Evolutionary conservation across 1,139 yeast species (phyloP).

Genomic region (Pichia sp.): DNA sequence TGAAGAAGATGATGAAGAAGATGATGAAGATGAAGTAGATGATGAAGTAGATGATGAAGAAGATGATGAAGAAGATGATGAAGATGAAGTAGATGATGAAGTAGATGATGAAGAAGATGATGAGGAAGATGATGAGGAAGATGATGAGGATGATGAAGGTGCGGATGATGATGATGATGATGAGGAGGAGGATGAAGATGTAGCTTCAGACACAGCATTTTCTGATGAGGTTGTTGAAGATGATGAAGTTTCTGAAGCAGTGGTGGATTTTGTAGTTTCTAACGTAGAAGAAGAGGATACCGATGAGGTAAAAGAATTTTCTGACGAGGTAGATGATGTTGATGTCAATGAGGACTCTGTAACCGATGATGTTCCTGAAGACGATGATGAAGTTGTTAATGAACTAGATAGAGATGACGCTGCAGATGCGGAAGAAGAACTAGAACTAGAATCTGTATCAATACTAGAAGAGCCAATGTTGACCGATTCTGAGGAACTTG

Average conservation of each 20-base stretch:
- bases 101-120: neutral
- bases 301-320: neutral
- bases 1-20: neutral
- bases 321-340: neutral
- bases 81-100: neutral
- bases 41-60: neutral
- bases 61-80: neutral
- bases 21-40: neutral
- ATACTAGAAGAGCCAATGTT: neutral
- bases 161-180: neutral
- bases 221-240: neutral
- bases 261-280: too few relatives aligned
- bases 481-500: neutral
- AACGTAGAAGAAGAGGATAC: neutral
- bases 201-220: too few relatives aligned
- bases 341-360: neutral
- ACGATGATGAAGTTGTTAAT: neutral
- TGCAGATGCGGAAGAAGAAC: neutral
- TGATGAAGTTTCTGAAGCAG: slow-evolving; percentile 1
- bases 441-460: neutral
- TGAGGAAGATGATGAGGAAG: neutral
- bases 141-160: neutral
- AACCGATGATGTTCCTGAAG: neutral
- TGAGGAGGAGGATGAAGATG: neutral
- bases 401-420: neutral